Evolutionary conservation across 2,329 filamentous ascomycete species (phyloP).

Genomic region (Rhytidhysteron rufulum): DNA sequence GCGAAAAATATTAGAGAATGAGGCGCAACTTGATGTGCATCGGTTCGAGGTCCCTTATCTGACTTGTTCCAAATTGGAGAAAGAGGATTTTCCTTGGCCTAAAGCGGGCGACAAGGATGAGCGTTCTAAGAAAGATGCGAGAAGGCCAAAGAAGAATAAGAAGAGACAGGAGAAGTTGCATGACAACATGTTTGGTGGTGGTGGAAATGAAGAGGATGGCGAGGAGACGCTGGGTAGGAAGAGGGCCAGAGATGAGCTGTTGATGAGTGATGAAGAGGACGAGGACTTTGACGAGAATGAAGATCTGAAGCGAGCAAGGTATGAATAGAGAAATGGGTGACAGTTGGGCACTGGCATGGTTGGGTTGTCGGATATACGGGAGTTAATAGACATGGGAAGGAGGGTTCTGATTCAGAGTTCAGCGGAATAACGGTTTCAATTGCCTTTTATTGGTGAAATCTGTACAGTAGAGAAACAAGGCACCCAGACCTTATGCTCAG

Average conservation of each 20-base stretch:
- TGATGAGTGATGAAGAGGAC: constrained; percentile 1
- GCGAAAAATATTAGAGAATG: constrained; percentile 35
- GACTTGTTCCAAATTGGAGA: constrained; percentile 42
- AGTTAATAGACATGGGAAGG: neutral
- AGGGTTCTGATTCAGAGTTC: neutral
- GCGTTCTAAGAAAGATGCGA: constrained; percentile 15
- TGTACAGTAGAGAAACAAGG: constrained; percentile 5
- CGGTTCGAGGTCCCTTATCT: constrained; percentile 39
- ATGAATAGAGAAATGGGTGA: constrained; percentile 2
- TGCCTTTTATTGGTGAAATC: too few relatives aligned
- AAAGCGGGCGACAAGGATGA: constrained; percentile 6
- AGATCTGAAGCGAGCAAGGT: constrained; percentile 3
- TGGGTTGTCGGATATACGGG: neutral
- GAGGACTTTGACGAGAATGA: constrained; percentile 5
- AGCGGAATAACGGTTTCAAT: too few relatives aligned
- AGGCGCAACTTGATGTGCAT: constrained; percentile 37
- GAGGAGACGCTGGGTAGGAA: neutral
- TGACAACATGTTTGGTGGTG: constrained; percentile 3
- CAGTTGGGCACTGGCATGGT: neutral
- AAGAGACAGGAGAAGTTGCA: too few relatives aligned
- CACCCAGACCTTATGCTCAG: too few relatives aligned
- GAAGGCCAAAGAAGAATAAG: constrained; percentile 18
- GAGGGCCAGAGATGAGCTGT: neutral
- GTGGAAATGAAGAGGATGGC: constrained; percentile 7
- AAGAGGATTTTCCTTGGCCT: constrained; percentile 40